Conservation (phyloP, 2,329 filamentous ascomycete genomes). For the Diaporthe sp. region DNA sequence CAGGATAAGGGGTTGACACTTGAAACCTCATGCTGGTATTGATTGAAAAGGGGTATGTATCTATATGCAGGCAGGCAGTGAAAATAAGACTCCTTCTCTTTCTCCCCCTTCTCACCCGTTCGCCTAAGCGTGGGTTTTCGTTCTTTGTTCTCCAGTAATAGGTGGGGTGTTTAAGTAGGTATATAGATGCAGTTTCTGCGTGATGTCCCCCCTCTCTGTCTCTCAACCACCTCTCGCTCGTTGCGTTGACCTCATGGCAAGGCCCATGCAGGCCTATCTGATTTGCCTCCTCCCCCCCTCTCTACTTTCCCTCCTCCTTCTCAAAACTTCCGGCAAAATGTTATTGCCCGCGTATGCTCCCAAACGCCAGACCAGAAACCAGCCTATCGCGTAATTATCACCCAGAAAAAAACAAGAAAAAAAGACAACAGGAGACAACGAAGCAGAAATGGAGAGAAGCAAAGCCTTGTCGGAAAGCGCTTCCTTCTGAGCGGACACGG, state of each 20-base stretch:
- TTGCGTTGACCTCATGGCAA: conserved; percentile 15
- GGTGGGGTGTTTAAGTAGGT: not conserved
- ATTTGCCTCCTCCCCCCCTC: not conserved
- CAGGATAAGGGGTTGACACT: not conserved
- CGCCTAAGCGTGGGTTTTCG: not conserved
- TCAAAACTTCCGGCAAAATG: not conserved
- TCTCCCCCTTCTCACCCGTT: not conserved
- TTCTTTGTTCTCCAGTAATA: conserved; percentile 10
- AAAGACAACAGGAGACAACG: not conserved
- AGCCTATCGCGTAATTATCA: conserved; percentile 27
- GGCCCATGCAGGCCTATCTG: conserved; percentile 15
- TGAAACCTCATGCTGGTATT: conserved; percentile 31
- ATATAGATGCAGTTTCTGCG: conserved; percentile 8
- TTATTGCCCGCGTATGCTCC: conserved; percentile 16
- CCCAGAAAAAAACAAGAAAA: conserved; percentile 8
- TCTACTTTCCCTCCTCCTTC: not conserved
- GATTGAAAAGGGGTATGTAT: conserved; percentile 27
- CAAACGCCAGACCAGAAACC: conserved; percentile 35
- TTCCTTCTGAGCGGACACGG: conserved; percentile 4
- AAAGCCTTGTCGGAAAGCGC: conserved; percentile 3
- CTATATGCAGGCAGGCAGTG: conserved; percentile 25
- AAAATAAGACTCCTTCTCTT: conserved; percentile 11
- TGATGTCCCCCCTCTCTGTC: not conserved
- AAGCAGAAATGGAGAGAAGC: conserved; percentile 26
- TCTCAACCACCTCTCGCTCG: not conserved